A percentile compares a stretch with the other conserved stretches of the same genome.
Conservation (phyloP, 306 rosid species). For the Cicer judaicum region DNA sequence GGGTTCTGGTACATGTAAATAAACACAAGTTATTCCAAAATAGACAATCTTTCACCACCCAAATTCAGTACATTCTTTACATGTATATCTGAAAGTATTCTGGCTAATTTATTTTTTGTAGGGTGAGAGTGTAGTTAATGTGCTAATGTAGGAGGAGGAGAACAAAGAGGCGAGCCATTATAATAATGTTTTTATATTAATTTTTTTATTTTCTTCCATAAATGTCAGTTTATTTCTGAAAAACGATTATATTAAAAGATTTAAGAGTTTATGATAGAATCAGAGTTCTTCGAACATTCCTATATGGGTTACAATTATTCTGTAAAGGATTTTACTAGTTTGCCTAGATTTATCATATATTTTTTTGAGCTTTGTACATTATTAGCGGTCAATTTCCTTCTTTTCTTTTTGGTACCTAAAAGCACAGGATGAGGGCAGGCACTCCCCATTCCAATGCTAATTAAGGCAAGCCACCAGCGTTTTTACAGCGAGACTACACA, state of each 20-base stretch:
- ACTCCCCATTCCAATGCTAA: slow-evolving; percentile 1
- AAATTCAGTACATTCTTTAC: not conserved
- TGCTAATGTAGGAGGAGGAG: slow-evolving; percentile 22
- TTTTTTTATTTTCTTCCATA: not conserved
- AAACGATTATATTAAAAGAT: not conserved
- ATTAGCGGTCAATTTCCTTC: not conserved
- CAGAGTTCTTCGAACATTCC: slow-evolving; percentile 9
- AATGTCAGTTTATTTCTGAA: slow-evolving; percentile 5
- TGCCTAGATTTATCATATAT: not conserved
- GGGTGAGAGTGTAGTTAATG: slow-evolving; percentile 9
- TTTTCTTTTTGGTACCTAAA: not conserved
- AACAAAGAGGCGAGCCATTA: slow-evolving; percentile 16
- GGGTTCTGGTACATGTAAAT: slow-evolving; percentile 63
- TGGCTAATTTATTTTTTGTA: slow-evolving; percentile 2
- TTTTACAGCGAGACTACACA: not conserved
- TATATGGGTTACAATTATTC: slow-evolving; percentile 30
- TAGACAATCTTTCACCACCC: slow-evolving; percentile 7
- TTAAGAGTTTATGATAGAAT: not conserved
- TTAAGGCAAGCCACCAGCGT: not conserved
- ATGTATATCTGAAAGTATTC: not conserved
- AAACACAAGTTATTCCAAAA: slow-evolving; percentile 27
- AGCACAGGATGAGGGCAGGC: not conserved
- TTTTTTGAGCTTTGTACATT: not conserved
- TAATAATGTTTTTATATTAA: not conserved
- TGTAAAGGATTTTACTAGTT: slow-evolving; percentile 8